Conservation (phyloP, 768 basidiomycete genomes). For the Phaffia australis region DNA sequence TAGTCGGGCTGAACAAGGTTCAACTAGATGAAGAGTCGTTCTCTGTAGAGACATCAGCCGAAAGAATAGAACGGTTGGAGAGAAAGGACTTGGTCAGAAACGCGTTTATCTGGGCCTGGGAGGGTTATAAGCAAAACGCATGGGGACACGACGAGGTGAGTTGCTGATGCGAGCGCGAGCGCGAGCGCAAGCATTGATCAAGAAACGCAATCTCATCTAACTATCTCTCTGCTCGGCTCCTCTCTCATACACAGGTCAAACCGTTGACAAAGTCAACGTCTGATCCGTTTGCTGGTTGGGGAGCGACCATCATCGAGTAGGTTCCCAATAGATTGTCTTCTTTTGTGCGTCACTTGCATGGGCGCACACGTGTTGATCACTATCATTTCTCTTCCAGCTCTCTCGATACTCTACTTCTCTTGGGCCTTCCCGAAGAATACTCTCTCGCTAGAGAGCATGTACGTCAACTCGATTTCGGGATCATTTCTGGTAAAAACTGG, state of each 20-base stretch:
- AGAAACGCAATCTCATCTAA: too few relatives aligned
- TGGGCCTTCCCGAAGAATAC: conserved; percentile 33
- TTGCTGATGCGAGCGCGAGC: too few relatives aligned
- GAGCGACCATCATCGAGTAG: conserved; percentile 33
- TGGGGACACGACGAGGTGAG: conserved; percentile 25
- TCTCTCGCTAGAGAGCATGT: conserved; percentile 34
- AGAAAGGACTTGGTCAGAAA: conserved; percentile 28
- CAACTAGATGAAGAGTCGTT: not conserved
- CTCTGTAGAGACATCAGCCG: conserved; percentile 7
- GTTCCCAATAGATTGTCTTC: conserved; percentile 9
- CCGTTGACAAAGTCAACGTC: conserved; percentile 22
- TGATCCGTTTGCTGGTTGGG: conserved; percentile 34
- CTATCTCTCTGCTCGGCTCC: not conserved
- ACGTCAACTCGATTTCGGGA: conserved; percentile 30
- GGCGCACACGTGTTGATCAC: not conserved
- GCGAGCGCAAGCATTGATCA: not conserved
- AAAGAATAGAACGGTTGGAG: conserved; percentile 10
- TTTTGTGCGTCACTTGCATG: not conserved
- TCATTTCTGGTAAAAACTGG: conserved; percentile 22
- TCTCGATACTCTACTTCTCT: conserved; percentile 33
- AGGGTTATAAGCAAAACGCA: conserved; percentile 29
- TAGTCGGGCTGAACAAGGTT: not conserved
- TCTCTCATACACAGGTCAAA: conserved; percentile 26
- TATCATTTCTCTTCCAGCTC: conserved; percentile 11
- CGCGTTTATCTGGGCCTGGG: conserved; percentile 29